phyloP scores from a whole-genome alignment of 345 rosid genomes.

The Citrus glauca region DNA sequence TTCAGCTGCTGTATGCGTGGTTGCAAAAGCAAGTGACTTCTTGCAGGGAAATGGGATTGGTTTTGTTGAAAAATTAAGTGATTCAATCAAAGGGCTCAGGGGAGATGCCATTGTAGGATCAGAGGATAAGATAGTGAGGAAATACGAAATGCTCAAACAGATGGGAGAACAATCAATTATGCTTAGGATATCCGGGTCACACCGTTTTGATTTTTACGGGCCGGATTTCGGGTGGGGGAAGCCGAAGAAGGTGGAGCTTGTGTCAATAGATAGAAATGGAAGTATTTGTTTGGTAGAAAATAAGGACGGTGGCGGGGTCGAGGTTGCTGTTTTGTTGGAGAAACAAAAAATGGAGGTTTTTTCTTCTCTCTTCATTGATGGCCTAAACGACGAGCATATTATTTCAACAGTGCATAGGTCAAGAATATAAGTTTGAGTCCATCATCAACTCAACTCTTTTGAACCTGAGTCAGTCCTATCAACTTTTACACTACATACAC shows the following conservation, averaged over 20 bases:
- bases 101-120: background rate
- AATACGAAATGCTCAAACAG: too few species aligned
- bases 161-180: background rate
- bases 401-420: too few species aligned
- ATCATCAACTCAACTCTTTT: too few species aligned
- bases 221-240: slow-evolving; percentile 24
- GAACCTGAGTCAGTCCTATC: too few species aligned
- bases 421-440: too few species aligned
- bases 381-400: background rate
- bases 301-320: background rate
- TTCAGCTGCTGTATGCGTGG: background rate
- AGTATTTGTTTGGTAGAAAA: background rate
- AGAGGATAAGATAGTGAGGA: background rate
- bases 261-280: slow-evolving; percentile 9
- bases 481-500: too few species aligned
- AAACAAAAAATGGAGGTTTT: background rate
- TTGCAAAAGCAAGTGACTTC: slow-evolving; percentile 6
- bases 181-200: background rate
- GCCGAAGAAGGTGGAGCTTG: slow-evolving; percentile 21
- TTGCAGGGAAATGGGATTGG: background rate
- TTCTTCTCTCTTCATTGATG: background rate
- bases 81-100: slow-evolving; percentile 6
- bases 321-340: background rate
- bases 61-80: background rate
- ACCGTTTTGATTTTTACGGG: background rate